Evolutionary conservation across 2,329 filamentous ascomycete genomes (phyloP).

Genomic region (Fusarium tupiense): DNA sequence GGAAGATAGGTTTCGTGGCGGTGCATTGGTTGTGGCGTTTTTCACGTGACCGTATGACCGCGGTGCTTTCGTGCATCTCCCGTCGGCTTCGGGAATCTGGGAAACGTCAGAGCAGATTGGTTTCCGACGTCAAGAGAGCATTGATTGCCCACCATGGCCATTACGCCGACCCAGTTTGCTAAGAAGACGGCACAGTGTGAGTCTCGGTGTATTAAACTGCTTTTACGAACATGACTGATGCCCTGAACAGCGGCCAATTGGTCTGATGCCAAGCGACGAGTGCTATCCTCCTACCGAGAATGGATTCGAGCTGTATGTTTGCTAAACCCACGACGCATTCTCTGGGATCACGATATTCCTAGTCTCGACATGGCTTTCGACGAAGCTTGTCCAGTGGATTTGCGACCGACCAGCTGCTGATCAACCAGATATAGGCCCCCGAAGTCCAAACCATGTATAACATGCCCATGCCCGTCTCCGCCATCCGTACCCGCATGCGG

Average conservation of each 20-base stretch:
- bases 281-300: slow-evolving; percentile 89
- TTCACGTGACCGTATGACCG: slow-evolving; percentile 44
- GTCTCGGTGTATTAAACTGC: slow-evolving; percentile 46
- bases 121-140: slow-evolving; percentile 45
- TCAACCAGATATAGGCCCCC: slow-evolving; percentile 72
- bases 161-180: slow-evolving; percentile 93
- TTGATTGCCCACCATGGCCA: slow-evolving; percentile 73
- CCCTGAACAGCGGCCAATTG: slow-evolving; percentile 78
- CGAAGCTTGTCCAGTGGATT: background rate
- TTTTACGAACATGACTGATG: slow-evolving; percentile 48
- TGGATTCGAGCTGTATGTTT: slow-evolving; percentile 93
- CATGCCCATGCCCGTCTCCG: slow-evolving; percentile 85
- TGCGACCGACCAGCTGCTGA: slow-evolving; percentile 19
- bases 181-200: slow-evolving; percentile 81
- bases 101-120: slow-evolving; percentile 46
- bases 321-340: slow-evolving; percentile 3
- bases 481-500: slow-evolving; percentile 90
- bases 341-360: background rate
- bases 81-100: slow-evolving; percentile 37
- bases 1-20: slow-evolving; percentile 35
- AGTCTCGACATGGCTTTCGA: background rate
- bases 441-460: slow-evolving; percentile 99
- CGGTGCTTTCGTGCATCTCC: slow-evolving; percentile 41
- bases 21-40: slow-evolving; percentile 30
- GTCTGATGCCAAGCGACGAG: slow-evolving; percentile 86